These are phyloP conservation scores for Aspergillus saccharolyticus DNA, from an alignment of 495 filamentous ascomycete genomes.

Conservation along the genomic window DNA sequence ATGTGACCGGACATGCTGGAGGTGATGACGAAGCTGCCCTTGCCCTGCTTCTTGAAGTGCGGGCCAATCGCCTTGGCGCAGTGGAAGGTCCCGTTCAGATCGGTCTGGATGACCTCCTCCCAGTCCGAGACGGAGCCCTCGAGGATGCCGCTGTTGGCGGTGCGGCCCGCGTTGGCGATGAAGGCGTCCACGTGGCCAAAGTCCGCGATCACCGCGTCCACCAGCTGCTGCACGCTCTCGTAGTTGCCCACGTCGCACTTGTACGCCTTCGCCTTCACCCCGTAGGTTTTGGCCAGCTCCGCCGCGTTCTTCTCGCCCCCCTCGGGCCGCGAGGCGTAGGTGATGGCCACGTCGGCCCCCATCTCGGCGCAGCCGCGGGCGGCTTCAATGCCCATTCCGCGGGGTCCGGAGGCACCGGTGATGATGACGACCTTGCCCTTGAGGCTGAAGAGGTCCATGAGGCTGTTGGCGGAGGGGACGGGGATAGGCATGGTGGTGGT, in stretches of 20 bases:
- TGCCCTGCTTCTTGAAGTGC: constrained; percentile 58
- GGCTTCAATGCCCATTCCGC: constrained; percentile 69
- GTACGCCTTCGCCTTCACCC: constrained; percentile 64
- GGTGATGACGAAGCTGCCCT: constrained; percentile 59
- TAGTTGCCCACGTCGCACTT: constrained; percentile 52
- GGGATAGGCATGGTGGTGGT: constrained; percentile 45
- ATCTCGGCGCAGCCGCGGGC: constrained; percentile 68
- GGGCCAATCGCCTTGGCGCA: constrained; percentile 62
- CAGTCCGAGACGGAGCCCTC: constrained; percentile 61
- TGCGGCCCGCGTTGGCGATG: constrained; percentile 65
- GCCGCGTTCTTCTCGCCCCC: constrained; percentile 62
- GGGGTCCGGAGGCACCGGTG: constrained; percentile 64
- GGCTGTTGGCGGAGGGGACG: constrained; percentile 51
- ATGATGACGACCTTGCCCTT: constrained; percentile 71
- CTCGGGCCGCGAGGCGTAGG: constrained; percentile 56
- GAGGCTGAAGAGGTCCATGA: constrained; percentile 63
- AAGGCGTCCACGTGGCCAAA: constrained; percentile 64
- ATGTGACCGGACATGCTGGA: constrained; percentile 68
- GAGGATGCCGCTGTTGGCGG: constrained; percentile 56
- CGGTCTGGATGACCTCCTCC: constrained; percentile 63
- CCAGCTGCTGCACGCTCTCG: constrained; percentile 45
- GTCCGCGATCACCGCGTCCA: constrained; percentile 51
- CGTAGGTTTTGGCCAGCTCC: constrained; percentile 53
- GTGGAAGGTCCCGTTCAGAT: constrained; percentile 61
- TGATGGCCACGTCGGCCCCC: constrained; percentile 65